Conservation (phyloP, 805 yeast species). For the Yamadazyma sp. region DNA sequence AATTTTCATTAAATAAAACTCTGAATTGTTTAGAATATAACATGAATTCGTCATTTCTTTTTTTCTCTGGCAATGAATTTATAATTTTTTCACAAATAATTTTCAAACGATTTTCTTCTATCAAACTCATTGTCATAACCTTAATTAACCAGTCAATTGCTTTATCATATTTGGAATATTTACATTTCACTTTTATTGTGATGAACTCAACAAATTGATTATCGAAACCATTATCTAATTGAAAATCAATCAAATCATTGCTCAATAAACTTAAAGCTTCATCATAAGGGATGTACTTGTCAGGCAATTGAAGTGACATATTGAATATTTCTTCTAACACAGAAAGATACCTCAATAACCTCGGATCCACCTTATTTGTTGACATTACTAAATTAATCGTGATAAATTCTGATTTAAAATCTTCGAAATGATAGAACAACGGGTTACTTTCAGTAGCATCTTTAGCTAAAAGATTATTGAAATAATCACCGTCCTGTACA, state of each 20-base stretch:
- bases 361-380: constrained; percentile 48
- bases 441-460: constrained; percentile 52
- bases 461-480: constrained; percentile 14
- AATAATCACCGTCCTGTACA: constrained; percentile 19
- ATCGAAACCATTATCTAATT: constrained; percentile 54
- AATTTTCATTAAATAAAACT: constrained; percentile 51
- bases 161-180: constrained; percentile 54
- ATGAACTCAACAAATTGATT: constrained; percentile 66
- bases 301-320: constrained; percentile 63
- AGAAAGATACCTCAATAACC: constrained; percentile 61
- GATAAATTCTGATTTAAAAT: constrained; percentile 75
- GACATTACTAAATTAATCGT: constrained; percentile 62
- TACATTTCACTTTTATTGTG: constrained; percentile 59
- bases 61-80: constrained; percentile 58
- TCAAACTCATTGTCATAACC: constrained; percentile 60
- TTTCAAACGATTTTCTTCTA: constrained; percentile 69
- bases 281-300: constrained; percentile 58
- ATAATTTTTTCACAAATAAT: constrained; percentile 61
- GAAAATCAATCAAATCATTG: constrained; percentile 64
- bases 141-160: constrained; percentile 78
- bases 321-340: constrained; percentile 64
- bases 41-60: constrained; percentile 63
- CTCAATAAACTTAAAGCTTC: constrained; percentile 72
- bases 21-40: constrained; percentile 60
- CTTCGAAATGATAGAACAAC: constrained; percentile 73